Base-by-base conservation (phyloP, 176 grass and related monocot species). In the Chloris gayana region DNA sequence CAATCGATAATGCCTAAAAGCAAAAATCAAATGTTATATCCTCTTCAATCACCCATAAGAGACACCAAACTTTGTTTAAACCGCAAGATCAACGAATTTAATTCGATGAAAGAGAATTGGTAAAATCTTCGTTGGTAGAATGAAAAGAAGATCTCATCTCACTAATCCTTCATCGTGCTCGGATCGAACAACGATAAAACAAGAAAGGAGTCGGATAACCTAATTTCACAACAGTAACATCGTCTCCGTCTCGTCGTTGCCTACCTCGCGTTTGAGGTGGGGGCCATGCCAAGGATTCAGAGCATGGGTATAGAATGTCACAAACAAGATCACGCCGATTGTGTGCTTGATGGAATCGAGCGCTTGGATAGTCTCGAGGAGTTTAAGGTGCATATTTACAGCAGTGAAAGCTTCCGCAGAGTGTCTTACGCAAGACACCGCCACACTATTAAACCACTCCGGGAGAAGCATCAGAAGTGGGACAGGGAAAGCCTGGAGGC, bases 391-490 rank as follows among this genome's bases (percentile, higher is more conserved):
- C 0, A 6, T 9, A 11, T 82, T 22, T 30, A 21, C 15, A 14
- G 0, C 17, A 6, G 0, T 5, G 50, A 53, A 54, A 0, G 12
- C 11, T 0, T 53, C 34, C n/a, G n/a, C n/a, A n/a, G n/a, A n/a
- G n/a, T n/a, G n/a, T n/a, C n/a, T n/a, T n/a, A n/a, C n/a, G n/a
- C n/a, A n/a, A n/a, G n/a, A n/a, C n/a, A n/a, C n/a, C n/a, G n/a
- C n/a, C n/a, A n/a, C n/a, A n/a, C 6, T 0, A 21, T 6, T 1
- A 8, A 2, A 7, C 6, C 0, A 15, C 50, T 1, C 19, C 8
- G 7, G 30, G 58, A 4, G 15, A 18, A 7, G 5, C 50, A 76
- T 6, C 24, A 1, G 4, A 45, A 38, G 63, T 47, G 54, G 5
- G 21, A 54, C 46, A 3, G 34, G 21, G 1, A 27, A 3, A 38